These are phyloP conservation scores for Canavalia ensiformis DNA, from an alignment of 306 rosid genomes.

Conservation along the genomic window DNA sequence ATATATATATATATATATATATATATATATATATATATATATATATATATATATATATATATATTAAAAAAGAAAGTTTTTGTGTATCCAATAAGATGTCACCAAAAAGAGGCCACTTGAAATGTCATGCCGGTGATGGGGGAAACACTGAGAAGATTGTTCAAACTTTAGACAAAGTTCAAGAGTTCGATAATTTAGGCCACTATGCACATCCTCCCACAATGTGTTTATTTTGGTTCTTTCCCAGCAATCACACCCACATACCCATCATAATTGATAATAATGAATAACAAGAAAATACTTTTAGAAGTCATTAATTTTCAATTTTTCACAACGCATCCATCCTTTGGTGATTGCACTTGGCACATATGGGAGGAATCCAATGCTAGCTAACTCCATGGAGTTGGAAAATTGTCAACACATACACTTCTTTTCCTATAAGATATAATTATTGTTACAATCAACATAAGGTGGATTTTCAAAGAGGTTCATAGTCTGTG, in stretches of 20 bases:
- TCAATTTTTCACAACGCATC: background rate
- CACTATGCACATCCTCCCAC: background rate
- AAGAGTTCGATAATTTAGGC: too few species aligned
- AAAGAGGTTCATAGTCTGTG: conserved; percentile 33
- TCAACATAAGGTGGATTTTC: conserved; percentile 24
- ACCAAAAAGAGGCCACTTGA: too few species aligned
- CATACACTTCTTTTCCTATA: background rate
- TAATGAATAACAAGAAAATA: background rate
- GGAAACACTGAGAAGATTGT: too few species aligned
- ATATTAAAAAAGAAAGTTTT: too few species aligned
- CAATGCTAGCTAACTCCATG: conserved; percentile 13
- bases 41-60: too few species aligned
- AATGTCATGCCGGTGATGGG: too few species aligned
- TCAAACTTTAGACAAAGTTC: too few species aligned
- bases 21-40: too few species aligned
- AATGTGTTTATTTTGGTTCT: background rate
- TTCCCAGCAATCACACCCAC: background rate
- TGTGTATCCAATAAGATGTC: too few species aligned
- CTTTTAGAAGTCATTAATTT: background rate
- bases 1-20: too few species aligned
- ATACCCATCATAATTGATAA: too few species aligned
- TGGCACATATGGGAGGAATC: background rate
- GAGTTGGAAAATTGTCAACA: background rate
- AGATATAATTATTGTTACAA: background rate
- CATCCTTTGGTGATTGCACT: background rate